phyloP scores from a whole-genome alignment of 2,329 filamentous ascomycete species.

The Trichophyton mentagrophytes region DNA sequence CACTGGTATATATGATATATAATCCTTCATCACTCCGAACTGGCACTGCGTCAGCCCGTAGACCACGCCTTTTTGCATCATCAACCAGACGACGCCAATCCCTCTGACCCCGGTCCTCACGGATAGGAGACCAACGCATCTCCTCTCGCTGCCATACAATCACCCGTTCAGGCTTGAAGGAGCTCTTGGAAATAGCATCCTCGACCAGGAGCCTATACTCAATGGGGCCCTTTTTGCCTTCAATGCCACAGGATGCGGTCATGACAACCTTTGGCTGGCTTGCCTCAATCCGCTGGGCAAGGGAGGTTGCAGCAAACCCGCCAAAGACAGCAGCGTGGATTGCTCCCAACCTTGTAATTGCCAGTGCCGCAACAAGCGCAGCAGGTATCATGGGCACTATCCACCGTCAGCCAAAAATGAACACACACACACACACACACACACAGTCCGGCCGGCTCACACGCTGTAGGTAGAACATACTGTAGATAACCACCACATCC shows the following conservation, averaged over 20 bases:
- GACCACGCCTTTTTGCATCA: slow-evolving; percentile 52
- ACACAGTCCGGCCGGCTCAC: background rate
- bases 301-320: slow-evolving; percentile 67
- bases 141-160: slow-evolving; percentile 77
- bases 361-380: slow-evolving; percentile 73
- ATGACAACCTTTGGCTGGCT: slow-evolving; percentile 63
- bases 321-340: slow-evolving; percentile 90
- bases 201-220: slow-evolving; percentile 66
- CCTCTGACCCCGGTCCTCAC: slow-evolving; percentile 54
- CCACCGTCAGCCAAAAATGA: slow-evolving; percentile 7
- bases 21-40: slow-evolving; percentile 64
- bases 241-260: slow-evolving; percentile 85
- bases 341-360: slow-evolving; percentile 67
- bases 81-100: slow-evolving; percentile 68
- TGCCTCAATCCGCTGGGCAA: slow-evolving; percentile 80
- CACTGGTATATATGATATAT: slow-evolving; percentile 85
- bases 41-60: slow-evolving; percentile 62
- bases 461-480: slow-evolving; percentile 27
- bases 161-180: slow-evolving; percentile 58
- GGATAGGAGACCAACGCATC: slow-evolving; percentile 58
- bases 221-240: slow-evolving; percentile 67
- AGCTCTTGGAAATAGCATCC: slow-evolving; percentile 54
- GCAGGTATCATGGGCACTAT: slow-evolving; percentile 90
- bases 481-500: slow-evolving; percentile 83
- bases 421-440: background rate